phyloP scores from a whole-genome alignment of 768 basidiomycete species.

The Hygrophoropsis aurantiaca region DNA sequence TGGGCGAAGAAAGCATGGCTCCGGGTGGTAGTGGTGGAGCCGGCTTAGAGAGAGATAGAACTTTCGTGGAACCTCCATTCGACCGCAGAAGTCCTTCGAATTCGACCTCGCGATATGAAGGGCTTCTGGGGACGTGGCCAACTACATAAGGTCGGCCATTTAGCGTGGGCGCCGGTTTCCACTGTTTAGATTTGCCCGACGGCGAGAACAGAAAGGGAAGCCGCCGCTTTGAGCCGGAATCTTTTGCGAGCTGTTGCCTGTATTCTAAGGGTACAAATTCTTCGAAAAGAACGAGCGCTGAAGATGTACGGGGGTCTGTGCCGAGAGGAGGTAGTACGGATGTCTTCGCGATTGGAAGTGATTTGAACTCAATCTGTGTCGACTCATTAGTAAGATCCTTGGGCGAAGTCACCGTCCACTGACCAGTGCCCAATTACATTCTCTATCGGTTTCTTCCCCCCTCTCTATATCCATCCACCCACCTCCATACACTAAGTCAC shows the following conservation, averaged over 20 bases:
- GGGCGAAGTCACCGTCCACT: constrained; percentile 23
- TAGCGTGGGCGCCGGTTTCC: constrained; percentile 82
- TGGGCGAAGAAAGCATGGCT: constrained; percentile 21
- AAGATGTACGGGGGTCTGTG: constrained; percentile 69
- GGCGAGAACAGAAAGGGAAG: constrained; percentile 69
- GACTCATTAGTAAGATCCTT: constrained; percentile 4
- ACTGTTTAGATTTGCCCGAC: constrained; percentile 47
- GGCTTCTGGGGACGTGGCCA: constrained; percentile 55
- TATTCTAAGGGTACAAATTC: constrained; percentile 93
- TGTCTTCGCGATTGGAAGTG: constrained; percentile 48
- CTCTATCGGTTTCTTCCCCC: constrained; percentile 70
- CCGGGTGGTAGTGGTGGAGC: constrained; percentile 11
- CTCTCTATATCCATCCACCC: constrained; percentile 84
- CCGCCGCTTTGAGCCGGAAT: constrained; percentile 53
- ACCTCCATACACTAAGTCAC: constrained; percentile 76
- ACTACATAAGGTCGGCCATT: constrained; percentile 76
- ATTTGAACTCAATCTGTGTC: constrained; percentile 81
- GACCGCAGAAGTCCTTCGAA: constrained; percentile 74
- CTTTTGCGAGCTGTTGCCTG: constrained; percentile 66
- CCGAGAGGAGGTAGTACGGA: constrained; percentile 15
- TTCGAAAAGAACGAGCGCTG: constrained; percentile 81
- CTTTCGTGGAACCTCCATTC: constrained; percentile 42
- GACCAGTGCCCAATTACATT: constrained; percentile 93
- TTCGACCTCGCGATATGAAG: constrained; percentile 64
- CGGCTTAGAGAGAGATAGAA: constrained; percentile 32